Conservation (phyloP, 2,329 filamentous ascomycete species). For the Byssochlamys sp. region DNA sequence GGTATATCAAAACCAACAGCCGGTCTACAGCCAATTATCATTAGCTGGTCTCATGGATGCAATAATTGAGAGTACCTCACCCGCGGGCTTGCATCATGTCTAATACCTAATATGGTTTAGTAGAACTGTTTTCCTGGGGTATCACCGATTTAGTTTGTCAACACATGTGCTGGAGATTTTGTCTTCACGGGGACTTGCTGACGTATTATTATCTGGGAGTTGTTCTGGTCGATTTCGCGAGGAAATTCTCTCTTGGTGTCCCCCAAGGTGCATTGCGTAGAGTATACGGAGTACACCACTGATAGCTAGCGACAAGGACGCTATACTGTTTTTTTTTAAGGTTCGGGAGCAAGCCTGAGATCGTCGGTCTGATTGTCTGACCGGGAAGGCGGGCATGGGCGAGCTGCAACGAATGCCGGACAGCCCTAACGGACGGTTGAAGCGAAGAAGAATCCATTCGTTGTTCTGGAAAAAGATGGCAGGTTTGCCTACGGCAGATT, state of each 20-base stretch:
- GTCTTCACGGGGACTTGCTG: not conserved
- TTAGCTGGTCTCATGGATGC: not conserved
- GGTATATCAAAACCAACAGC: not conserved
- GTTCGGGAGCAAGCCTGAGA: not conserved
- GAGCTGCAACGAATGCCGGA: not conserved
- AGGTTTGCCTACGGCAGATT: not conserved
- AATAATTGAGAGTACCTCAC: not conserved
- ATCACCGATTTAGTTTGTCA: not conserved
- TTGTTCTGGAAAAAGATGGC: not conserved
- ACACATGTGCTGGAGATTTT: not conserved
- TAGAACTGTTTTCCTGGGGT: not conserved
- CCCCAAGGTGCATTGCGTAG: not conserved
- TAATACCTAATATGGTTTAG: not conserved
- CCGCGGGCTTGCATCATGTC: not conserved
- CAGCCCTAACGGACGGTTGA: not conserved
- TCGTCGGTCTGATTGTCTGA: not conserved
- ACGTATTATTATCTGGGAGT: no score
- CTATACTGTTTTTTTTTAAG: not conserved
- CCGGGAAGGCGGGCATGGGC: not conserved
- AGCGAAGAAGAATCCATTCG: not conserved
- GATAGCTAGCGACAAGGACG: not conserved
- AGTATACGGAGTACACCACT: not conserved
- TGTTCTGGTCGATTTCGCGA: not conserved
- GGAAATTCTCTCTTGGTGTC: not conserved
- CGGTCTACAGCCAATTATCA: not conserved